These are phyloP conservation scores for Sporothrix humicola DNA, from an alignment of 2,329 filamentous ascomycete genomes.

Conservation along the genomic window DNA sequence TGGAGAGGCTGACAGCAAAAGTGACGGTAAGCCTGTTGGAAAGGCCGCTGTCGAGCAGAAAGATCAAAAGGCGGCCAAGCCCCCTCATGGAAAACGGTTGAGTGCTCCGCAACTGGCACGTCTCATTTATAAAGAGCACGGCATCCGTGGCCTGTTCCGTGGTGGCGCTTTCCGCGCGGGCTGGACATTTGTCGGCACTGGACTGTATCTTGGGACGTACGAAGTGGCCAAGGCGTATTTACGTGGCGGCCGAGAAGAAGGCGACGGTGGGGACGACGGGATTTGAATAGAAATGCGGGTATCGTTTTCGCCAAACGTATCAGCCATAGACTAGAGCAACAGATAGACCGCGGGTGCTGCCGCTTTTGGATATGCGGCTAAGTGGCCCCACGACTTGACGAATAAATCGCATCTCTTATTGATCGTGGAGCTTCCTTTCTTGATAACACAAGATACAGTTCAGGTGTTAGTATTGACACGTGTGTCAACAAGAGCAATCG, in stretches of 20 bases:
- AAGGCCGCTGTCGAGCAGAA: conserved; percentile 3
- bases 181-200: conserved; percentile 84
- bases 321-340: neutral
- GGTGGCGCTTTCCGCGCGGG: conserved; percentile 74
- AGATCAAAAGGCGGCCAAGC: conserved; percentile 37
- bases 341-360: neutral
- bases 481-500: neutral
- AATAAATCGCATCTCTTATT: neutral
- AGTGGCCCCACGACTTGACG: neutral
- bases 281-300: neutral
- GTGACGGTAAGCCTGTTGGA: conserved; percentile 42
- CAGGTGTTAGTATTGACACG: too few species aligned
- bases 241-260: conserved; percentile 51
- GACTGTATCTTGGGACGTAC: conserved; percentile 85
- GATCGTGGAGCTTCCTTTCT: neutral
- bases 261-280: conserved; percentile 45
- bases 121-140: conserved; percentile 69
- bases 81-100: conserved; percentile 39
- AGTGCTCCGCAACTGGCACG: conserved; percentile 65
- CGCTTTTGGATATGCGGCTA: neutral
- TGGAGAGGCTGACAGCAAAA: conserved; percentile 45
- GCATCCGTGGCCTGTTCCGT: conserved; percentile 75
- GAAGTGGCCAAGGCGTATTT: conserved; percentile 76
- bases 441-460: neutral
- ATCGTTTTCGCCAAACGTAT: neutral